Evolutionary conservation across 2,329 filamentous ascomycete genomes (phyloP).

Genomic region (Scedosporium aurantiacum): DNA sequence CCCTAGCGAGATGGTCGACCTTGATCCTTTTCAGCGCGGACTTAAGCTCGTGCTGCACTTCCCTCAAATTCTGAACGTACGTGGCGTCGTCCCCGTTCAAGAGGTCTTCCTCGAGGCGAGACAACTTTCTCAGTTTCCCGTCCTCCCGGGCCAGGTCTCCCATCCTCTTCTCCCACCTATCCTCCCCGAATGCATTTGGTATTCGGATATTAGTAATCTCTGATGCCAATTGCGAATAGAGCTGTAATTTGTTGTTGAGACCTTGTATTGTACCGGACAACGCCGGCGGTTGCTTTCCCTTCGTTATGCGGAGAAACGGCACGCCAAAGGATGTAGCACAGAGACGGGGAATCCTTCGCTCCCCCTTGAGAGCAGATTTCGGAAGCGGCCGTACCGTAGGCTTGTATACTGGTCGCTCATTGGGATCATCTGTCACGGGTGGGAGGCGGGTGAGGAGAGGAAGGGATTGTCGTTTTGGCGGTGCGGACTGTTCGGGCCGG

Average conservation of each 20-base stretch:
- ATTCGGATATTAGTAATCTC: conserved; percentile 27
- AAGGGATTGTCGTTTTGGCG: conserved; percentile 6
- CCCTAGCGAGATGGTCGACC: conserved; percentile 29
- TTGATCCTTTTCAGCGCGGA: conserved; percentile 20
- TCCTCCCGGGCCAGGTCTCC: conserved; percentile 14
- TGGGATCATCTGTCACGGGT: conserved; percentile 8
- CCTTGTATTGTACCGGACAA: conserved; percentile 47
- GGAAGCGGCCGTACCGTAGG: conserved; percentile 37
- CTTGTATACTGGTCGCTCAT: conserved; percentile 34
- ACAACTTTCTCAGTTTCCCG: not conserved
- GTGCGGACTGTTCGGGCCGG: conserved; percentile 14
- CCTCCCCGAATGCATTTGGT: conserved; percentile 25
- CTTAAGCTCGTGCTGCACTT: conserved; percentile 36
- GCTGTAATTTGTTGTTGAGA: conserved; percentile 33
- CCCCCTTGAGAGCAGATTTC: conserved; percentile 29
- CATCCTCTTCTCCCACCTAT: conserved; percentile 36
- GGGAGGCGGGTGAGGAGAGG: conserved; percentile 23
- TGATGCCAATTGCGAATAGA: conserved; percentile 25
- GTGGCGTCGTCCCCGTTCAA: not conserved
- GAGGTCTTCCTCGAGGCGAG: conserved; percentile 5
- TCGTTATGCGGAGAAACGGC: conserved; percentile 55
- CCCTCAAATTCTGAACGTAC: conserved; percentile 11
- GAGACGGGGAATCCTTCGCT: conserved; percentile 48
- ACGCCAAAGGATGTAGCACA: conserved; percentile 39
- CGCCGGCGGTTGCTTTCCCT: conserved; percentile 46